These are phyloP conservation scores for Cyclotella sp. DNA, from an alignment of 108 stramenopile genomes.

Conservation along the genomic window DNA sequence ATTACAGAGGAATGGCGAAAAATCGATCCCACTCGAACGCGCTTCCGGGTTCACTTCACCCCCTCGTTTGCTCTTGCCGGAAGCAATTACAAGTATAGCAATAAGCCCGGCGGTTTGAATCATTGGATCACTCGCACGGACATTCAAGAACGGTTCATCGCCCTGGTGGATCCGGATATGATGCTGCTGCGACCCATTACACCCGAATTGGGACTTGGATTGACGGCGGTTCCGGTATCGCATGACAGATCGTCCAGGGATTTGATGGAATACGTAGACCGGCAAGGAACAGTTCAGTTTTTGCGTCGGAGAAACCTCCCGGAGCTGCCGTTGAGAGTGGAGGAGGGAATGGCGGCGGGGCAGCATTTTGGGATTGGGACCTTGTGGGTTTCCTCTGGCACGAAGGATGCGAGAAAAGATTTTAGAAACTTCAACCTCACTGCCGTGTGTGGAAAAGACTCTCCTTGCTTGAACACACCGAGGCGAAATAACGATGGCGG, in stretches of 20 bases:
- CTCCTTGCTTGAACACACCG: slow-evolving; percentile 42
- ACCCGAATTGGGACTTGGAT: slow-evolving; percentile 45
- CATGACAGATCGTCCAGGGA: slow-evolving; percentile 1
- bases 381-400: slow-evolving; percentile 38
- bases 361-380: slow-evolving; percentile 52
- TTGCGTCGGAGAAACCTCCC: slow-evolving; percentile 33
- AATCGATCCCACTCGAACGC: slow-evolving; percentile 31
- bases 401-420: slow-evolving; percentile 38
- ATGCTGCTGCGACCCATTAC: slow-evolving; percentile 77
- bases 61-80: slow-evolving; percentile 53
- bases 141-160: slow-evolving; percentile 65
- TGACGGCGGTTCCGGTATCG: slow-evolving; percentile 3
- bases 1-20: slow-evolving; percentile 27
- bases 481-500: background rate
- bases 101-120: slow-evolving; percentile 89
- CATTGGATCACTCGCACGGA: slow-evolving; percentile 78
- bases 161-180: slow-evolving; percentile 86
- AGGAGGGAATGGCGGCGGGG: slow-evolving; percentile 38
- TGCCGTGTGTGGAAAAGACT: slow-evolving; percentile 41
- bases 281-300: slow-evolving; percentile 17
- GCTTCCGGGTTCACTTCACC: slow-evolving; percentile 74
- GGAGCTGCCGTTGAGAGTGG: slow-evolving; percentile 17
- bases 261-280: slow-evolving; percentile 39
- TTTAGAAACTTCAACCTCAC: slow-evolving; percentile 54
- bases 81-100: slow-evolving; percentile 82